These are phyloP conservation scores for Volvox reticuliferus DNA, from an alignment of 139 green algal genomes.

Conservation along the genomic window DNA sequence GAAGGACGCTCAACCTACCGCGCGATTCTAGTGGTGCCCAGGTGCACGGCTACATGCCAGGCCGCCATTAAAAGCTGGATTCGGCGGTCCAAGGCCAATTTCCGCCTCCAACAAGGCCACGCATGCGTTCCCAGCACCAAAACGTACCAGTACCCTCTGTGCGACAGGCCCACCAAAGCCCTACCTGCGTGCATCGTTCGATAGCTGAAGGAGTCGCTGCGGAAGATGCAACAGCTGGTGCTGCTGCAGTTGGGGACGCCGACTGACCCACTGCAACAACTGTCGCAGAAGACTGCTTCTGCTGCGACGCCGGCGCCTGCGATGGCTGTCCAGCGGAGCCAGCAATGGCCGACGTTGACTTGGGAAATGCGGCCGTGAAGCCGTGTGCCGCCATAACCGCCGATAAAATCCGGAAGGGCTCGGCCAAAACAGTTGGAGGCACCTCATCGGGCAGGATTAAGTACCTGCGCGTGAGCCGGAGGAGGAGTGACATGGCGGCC, in stretches of 20 bases:
- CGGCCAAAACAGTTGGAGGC: neutral
- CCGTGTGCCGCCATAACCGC: slow-evolving; percentile 20
- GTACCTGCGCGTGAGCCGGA: neutral
- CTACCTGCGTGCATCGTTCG: slow-evolving; percentile 15
- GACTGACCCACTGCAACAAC: neutral
- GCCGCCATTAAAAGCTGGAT: too few relatives aligned
- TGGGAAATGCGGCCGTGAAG: neutral
- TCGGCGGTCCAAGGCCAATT: too few relatives aligned
- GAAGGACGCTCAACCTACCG: too few relatives aligned
- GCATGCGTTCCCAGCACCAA: too few relatives aligned
- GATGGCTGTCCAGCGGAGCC: neutral
- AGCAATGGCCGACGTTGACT: neutral
- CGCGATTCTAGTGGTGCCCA: too few relatives aligned
- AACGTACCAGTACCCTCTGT: too few relatives aligned
- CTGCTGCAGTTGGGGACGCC: neutral
- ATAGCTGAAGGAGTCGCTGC: neutral
- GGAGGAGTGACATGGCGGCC: too few relatives aligned
- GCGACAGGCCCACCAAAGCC: neutral
- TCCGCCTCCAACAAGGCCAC: too few relatives aligned
- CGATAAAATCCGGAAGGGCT: slow-evolving; percentile 1
- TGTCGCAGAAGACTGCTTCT: neutral
- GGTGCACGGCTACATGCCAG: too few relatives aligned
- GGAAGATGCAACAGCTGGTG: too few relatives aligned
- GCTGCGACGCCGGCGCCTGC: neutral
- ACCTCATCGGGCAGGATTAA: slow-evolving; percentile 30